Evolutionary conservation across 2,329 filamentous ascomycete genomes (phyloP), one percentile per base, ranked within the genome.

Genomic region (Aquanectria penicillioides): DNA sequence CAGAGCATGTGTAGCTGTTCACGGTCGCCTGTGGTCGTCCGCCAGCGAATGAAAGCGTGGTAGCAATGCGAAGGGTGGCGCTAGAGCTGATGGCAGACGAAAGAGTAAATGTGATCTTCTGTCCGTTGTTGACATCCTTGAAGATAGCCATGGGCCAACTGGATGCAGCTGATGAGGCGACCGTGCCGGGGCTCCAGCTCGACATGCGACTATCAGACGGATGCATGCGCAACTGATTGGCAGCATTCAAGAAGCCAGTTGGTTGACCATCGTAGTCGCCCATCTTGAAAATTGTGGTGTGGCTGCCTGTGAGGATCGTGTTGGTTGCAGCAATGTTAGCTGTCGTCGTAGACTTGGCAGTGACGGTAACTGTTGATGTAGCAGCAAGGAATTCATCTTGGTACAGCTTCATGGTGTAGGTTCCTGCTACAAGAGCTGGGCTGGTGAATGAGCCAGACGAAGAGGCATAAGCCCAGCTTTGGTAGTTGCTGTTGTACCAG

Each of bases 71-170:
- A 17, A 50, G 26, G 2, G 47, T 50, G 17, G 47, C 47, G 12
- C 9, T 40, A 3, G 47, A 50, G 25, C 47, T 50, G 12, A 50
- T 17, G 3, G 47, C 47, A 3, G 47, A 50, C 4, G 47, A 50
- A 13, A 50, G 26, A 29, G 47, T 25, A 13, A 50, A 50, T 1
- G 47, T 18, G 10, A 50, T 50, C 25, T 50, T 50, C 25, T 50
- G 47, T 15, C 41, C 47, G 47, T 50, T 50, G 13, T 50, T 50
- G 34, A 50, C 47, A 8, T 50, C 47, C 34, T 50, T 50, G 47
- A 50, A 50, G 4, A 50, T 50, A 9, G 47, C 47, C 47, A 50
- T 50, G 8, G 47, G 47, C 47, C 47, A 50, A 18, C 17, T 50
- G 2, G 47, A 26, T 9, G 34, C 22, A 2, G 47, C 29, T 12